Evolutionary conservation across 208 protist genomes (phyloP), one percentile per base, ranked within the genome.

Genomic region (Borovskyia barvae): DNA sequence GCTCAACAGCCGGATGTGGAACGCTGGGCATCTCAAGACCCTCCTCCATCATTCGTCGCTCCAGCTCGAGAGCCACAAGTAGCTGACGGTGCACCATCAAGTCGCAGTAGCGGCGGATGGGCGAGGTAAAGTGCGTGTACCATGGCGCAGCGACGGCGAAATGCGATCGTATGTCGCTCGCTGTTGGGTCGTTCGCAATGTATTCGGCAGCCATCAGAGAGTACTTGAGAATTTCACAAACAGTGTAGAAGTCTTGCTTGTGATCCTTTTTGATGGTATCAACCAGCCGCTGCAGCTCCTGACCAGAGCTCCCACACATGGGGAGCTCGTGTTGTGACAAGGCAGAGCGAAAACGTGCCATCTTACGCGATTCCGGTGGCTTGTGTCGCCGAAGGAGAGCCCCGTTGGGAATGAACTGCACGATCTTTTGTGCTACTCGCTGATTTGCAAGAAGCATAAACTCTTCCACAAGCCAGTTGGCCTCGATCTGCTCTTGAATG

Each of bases 81-180:
- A 97, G 69, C 66, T 94, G 87, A 9, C 93, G 84, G 66, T 98
- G 95, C 15, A 92, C 88, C 46, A 97, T 77, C 39, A 97, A 76
- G 61, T 98, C 93, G 51, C 77, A 75, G 73, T 97, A 98, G 36
- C 95, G 83, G 6, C 95, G 88, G 57, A 98, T 97, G 8, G 95
- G 95, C 3, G 91, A 97, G 17, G 93, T 98, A 58, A 98, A 98
- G 72, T 98, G 95, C 14, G 92, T 96, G 74, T 98, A 98, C 64
- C 91, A 89, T 28, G 75, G 68, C 47, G 88, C 45, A 3, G 73
- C 89, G 28, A 98, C 72, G 24, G 91, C 95, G 55, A 87, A 97
- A 80, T 98, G 95, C n/a, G 70, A 69, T 25, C 75, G 78, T 39
- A 48, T 59, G 36, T 55, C 47, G 5, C 58, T 68, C 22, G 47